Percentiles rank a stretch among this genome's conserved stretches.
Evolutionary conservation across 2,329 filamentous ascomycete genomes (phyloP).

Genomic region (Ophiostoma ulmi): DNA sequence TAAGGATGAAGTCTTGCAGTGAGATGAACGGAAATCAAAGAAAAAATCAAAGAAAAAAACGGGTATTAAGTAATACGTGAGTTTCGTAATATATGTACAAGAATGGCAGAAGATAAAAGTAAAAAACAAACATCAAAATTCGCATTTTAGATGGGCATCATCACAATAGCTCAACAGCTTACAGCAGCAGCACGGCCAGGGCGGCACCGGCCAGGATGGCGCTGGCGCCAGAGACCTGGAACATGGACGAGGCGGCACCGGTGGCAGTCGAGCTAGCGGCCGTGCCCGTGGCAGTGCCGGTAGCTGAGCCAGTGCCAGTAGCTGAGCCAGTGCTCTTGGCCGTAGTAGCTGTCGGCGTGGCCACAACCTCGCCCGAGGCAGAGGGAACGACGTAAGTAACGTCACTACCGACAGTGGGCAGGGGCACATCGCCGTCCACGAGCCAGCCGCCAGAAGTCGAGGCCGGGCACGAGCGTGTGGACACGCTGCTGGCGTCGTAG

Average conservation of each 20-base stretch:
- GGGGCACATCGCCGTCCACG: slow-evolving; percentile 61
- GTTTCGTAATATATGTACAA: background rate
- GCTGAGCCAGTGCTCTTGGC: background rate
- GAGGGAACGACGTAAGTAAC: slow-evolving; percentile 25
- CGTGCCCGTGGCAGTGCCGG: background rate
- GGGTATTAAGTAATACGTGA: background rate
- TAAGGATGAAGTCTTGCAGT: background rate
- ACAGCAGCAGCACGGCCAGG: background rate
- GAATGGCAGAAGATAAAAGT: background rate
- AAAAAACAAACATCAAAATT: background rate
- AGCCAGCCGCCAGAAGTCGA: slow-evolving; percentile 67
- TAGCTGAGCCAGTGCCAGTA: background rate
- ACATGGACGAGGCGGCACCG: background rate
- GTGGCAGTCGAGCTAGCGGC: background rate
- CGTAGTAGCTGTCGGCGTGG: background rate
- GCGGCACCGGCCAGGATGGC: background rate
- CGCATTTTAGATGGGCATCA: background rate
- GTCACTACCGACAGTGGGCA: slow-evolving; percentile 63
- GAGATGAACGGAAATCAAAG: background rate
- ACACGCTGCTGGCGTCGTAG: slow-evolving; percentile 58
- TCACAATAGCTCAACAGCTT: background rate
- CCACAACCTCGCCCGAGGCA: background rate
- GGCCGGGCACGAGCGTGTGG: slow-evolving; percentile 63
- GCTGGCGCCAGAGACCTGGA: slow-evolving; percentile 7
- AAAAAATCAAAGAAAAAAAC: background rate